These are phyloP conservation scores for Alternaria viburni DNA, from an alignment of 2,329 filamentous ascomycete species.

Conservation along the genomic window DNA sequence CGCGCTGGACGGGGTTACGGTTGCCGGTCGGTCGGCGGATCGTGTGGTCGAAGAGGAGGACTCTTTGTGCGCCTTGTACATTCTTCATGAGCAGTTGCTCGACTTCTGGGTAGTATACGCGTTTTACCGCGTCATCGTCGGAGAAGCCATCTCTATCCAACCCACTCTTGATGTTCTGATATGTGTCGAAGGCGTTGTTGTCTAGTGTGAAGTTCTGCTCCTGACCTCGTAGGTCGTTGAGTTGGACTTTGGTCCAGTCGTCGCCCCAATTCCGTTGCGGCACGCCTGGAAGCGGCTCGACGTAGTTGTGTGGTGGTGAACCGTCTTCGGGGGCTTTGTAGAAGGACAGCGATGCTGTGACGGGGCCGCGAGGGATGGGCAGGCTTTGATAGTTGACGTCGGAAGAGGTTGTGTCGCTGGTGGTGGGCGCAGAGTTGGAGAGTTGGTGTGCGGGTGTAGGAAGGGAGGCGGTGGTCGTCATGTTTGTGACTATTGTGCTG, in stretches of 20 bases:
- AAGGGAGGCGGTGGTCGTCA: constrained; percentile 52
- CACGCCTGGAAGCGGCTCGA: constrained; percentile 68
- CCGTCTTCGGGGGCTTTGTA: constrained; percentile 37
- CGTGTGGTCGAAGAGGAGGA: constrained; percentile 88
- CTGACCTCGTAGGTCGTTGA: constrained; percentile 76
- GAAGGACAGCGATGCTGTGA: constrained; percentile 36
- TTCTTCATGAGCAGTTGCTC: constrained; percentile 71
- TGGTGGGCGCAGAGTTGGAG: constrained; percentile 29
- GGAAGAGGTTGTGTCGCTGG: constrained; percentile 32
- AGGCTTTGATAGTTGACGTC: constrained; percentile 43
- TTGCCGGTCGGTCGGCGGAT: constrained; percentile 71
- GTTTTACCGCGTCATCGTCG: constrained; percentile 71
- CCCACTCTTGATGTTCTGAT: constrained; percentile 64
- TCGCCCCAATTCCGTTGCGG: constrained; percentile 70
- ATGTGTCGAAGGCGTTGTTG: constrained; percentile 74
- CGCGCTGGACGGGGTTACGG: constrained; percentile 73
- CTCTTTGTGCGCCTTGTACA: constrained; percentile 68
- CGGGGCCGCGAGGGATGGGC: constrained; percentile 36
- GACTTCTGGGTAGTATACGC: constrained; percentile 84
- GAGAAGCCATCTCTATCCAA: constrained; percentile 64
- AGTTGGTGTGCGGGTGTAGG: constrained; percentile 53
- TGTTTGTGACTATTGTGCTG: constrained; percentile 30
- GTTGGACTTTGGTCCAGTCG: constrained; percentile 57
- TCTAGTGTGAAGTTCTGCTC: constrained; percentile 73
- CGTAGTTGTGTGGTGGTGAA: constrained; percentile 54